Evolutionary conservation across 768 basidiomycete species (phyloP).

Genomic region (Calocybe gangraenosa): DNA sequence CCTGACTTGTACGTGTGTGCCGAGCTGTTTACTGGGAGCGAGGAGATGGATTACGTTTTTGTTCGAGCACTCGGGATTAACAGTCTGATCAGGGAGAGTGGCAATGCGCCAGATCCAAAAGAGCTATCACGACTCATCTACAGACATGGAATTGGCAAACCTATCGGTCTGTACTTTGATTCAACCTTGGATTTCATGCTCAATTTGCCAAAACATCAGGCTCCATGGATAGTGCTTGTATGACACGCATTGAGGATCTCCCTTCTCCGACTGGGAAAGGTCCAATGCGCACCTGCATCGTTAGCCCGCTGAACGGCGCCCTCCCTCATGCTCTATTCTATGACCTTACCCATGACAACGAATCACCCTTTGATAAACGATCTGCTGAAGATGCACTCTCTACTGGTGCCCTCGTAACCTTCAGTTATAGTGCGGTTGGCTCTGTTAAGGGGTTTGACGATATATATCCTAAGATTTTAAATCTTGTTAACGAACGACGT

Average conservation of each 20-base stretch:
- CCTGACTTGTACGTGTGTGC: slow-evolving; percentile 96
- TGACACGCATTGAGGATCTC: slow-evolving; percentile 72
- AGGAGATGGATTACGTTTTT: slow-evolving; percentile 90
- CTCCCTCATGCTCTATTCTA: slow-evolving; percentile 90
- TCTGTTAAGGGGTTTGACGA: slow-evolving; percentile 98
- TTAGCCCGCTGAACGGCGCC: slow-evolving; percentile 82
- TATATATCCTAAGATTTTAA: slow-evolving; percentile 89
- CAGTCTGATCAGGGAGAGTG: slow-evolving; percentile 91
- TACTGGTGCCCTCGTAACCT: slow-evolving; percentile 88
- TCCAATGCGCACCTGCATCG: slow-evolving; percentile 63
- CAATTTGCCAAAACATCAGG: slow-evolving; percentile 42
- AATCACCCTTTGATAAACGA: slow-evolving; percentile 84
- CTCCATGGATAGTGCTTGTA: slow-evolving; percentile 90
- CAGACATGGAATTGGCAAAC: slow-evolving; percentile 88
- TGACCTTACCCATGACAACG: slow-evolving; percentile 97
- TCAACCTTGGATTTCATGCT: background rate
- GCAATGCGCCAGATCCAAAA: slow-evolving; percentile 86
- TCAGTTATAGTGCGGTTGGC: slow-evolving; percentile 83
- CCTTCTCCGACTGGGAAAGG: slow-evolving; percentile 83
- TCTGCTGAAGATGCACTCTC: slow-evolving; percentile 95
- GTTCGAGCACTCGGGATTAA: slow-evolving; percentile 92
- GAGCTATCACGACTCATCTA: slow-evolving; percentile 88
- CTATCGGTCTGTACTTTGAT: slow-evolving; percentile 58
- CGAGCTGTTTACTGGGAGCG: slow-evolving; percentile 93
- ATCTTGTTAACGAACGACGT: slow-evolving; percentile 83